Conservation (phyloP, 768 basidiomycete genomes). For the Boletus pseudopeckii region DNA sequence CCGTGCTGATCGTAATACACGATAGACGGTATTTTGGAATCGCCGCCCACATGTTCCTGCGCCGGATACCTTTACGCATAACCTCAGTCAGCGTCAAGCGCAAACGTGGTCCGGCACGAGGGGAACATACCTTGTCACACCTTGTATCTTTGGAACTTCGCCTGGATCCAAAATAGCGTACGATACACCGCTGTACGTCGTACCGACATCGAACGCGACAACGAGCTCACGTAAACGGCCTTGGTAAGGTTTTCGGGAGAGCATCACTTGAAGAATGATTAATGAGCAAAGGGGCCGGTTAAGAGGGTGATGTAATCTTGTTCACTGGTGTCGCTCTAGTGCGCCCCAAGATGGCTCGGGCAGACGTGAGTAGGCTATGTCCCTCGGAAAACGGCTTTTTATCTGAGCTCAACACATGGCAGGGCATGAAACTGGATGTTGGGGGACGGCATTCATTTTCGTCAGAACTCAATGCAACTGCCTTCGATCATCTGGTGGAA, state of each 20-base stretch:
- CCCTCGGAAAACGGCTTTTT: conserved; percentile 12
- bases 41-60: conserved; percentile 41
- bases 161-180: conserved; percentile 42
- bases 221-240: conserved; percentile 37
- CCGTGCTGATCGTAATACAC: conserved; percentile 45
- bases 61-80: conserved; percentile 34
- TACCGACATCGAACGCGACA: conserved; percentile 40
- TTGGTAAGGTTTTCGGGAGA: conserved; percentile 35
- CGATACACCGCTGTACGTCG: conserved; percentile 40
- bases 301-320: conserved; percentile 10
- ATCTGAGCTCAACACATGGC: conserved; percentile 9
- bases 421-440: neutral
- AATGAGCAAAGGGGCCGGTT: neutral
- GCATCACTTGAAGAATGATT: conserved; percentile 19
- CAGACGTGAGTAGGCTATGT: neutral
- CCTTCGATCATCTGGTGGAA: neutral
- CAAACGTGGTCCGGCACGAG: conserved; percentile 9
- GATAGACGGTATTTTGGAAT: conserved; percentile 48
- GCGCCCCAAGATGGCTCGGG: neutral
- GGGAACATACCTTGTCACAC: conserved; percentile 31
- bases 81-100: conserved; percentile 3
- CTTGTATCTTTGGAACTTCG: conserved; percentile 34
- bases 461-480: neutral
- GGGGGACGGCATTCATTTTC: conserved; percentile 10
- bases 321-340: neutral